Conservation (phyloP, 148 eudicot genomes). For the Vaccinium myrtillus region DNA sequence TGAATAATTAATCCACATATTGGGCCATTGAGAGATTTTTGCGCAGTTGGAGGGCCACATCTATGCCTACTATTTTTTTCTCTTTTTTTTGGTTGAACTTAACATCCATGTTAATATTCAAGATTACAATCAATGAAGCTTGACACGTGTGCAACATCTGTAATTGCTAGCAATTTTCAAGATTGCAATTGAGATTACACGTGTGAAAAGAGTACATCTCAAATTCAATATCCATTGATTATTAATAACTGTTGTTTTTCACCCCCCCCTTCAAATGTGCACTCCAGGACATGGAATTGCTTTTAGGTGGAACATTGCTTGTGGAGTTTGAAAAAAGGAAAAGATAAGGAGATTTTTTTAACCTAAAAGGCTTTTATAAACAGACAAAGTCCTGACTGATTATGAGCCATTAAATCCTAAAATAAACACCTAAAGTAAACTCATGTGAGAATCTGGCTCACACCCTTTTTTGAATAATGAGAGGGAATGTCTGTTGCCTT, state of each 20-base stretch:
- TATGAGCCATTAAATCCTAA: conserved; percentile 28
- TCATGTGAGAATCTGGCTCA: conserved; percentile 20
- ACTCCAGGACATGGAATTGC: conserved; percentile 26
- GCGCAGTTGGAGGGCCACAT: not conserved
- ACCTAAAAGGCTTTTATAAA: not conserved
- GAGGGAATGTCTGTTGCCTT: conserved; percentile 37
- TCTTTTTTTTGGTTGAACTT: too few species aligned
- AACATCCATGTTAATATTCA: not conserved
- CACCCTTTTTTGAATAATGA: conserved; percentile 29
- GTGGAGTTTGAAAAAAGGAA: conserved; percentile 9
- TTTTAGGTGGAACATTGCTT: not conserved
- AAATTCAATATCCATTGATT: conserved; percentile 8
- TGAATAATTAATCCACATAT: not conserved
- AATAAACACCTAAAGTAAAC: conserved; percentile 18
- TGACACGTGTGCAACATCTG: not conserved
- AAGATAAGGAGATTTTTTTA: conserved; percentile 10
- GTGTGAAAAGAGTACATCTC: conserved; percentile 11
- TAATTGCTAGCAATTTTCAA: not conserved
- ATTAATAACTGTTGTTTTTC: not conserved
- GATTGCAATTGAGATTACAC: conserved; percentile 12
- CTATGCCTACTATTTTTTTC: not conserved
- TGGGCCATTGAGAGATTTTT: not conserved
- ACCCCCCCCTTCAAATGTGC: not conserved
- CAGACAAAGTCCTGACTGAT: conserved; percentile 18
- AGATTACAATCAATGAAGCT: not conserved